Evolutionary conservation across 1,284 basidiomycete species (phyloP).

Genomic region (Ceratobasidium sp.): DNA sequence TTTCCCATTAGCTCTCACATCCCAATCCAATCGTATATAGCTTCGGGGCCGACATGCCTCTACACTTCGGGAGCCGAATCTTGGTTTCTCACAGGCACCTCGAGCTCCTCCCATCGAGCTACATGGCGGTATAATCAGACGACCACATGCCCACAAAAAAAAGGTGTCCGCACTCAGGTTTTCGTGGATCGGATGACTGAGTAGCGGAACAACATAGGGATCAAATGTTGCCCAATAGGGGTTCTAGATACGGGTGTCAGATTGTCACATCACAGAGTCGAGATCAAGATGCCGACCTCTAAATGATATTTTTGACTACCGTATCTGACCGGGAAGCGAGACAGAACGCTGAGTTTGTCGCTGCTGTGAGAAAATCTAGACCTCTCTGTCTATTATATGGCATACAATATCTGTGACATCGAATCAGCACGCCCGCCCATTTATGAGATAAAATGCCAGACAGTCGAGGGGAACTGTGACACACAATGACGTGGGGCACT

Average conservation of each 20-base stretch:
- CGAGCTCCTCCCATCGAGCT: conserved; percentile 18
- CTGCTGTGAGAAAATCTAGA: no score
- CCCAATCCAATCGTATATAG: no score
- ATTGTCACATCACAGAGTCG: not conserved
- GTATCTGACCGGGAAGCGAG: no score
- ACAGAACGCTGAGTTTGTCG: no score
- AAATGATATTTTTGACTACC: conserved; percentile 18
- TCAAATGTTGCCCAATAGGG: conserved; percentile 20
- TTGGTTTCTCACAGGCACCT: conserved; percentile 5
- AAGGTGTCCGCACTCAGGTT: not conserved
- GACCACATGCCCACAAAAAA: not conserved
- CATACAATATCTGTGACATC: no score
- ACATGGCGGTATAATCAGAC: not conserved
- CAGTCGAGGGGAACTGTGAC: no score
- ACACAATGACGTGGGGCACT: no score
- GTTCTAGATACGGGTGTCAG: not conserved
- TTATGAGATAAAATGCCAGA: no score
- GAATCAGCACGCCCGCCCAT: no score
- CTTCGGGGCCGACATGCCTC: not conserved
- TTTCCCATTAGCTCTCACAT: not conserved
- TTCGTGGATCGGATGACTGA: conserved; percentile 17
- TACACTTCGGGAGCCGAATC: not conserved
- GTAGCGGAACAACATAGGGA: conserved; percentile 10
- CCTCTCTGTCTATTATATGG: no score
- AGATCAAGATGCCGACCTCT: not conserved